These are phyloP conservation scores for Ascochyta rabiei DNA, from an alignment of 2,329 filamentous ascomycete species.

Conservation along the genomic window DNA sequence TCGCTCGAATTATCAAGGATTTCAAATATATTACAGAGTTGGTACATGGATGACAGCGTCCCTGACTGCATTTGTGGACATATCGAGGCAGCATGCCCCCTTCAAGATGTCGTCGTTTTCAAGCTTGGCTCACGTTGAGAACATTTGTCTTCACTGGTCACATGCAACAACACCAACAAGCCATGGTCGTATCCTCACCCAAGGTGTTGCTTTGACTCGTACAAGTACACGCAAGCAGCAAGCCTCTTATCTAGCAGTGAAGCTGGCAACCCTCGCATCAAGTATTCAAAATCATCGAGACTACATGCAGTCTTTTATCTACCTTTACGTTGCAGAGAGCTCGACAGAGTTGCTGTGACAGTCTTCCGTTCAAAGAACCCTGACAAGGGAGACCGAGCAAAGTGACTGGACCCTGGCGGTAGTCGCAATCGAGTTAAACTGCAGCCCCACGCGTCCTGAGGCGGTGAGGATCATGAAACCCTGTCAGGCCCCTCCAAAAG, in stretches of 20 bases:
- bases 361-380: too few relatives aligned
- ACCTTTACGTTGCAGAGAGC: background rate
- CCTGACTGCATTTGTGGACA: too few relatives aligned
- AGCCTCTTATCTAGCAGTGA: background rate
- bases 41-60: too few relatives aligned
- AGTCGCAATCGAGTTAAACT: constrained; percentile 17
- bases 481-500: constrained; percentile 31
- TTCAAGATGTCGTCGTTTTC: background rate
- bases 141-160: background rate
- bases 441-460: constrained; percentile 26
- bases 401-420: constrained; percentile 16
- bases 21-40: too few relatives aligned
- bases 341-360: background rate
- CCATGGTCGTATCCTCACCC: background rate
- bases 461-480: constrained; percentile 31
- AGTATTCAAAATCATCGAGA: background rate
- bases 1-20: too few relatives aligned
- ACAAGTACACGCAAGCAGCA: background rate
- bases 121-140: background rate
- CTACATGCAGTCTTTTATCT: too few relatives aligned
- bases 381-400: background rate
- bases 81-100: background rate
- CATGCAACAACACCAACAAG: background rate
- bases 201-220: background rate
- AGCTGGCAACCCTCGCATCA: background rate